Conservation (phyloP, 164 flowering plant genomes). For the Dillenia suffruticosa region DNA sequence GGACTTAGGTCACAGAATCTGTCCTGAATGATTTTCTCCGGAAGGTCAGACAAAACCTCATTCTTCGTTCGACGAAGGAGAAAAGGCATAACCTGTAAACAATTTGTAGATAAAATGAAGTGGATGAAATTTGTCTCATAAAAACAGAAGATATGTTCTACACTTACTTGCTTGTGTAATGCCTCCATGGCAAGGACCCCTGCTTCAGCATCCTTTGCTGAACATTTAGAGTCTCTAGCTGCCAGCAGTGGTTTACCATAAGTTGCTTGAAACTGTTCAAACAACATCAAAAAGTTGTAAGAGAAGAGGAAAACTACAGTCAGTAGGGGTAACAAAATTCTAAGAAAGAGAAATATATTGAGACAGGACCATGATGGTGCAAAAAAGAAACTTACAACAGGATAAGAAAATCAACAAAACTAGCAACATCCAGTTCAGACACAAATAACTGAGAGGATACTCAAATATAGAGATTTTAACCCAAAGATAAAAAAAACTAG, state of each 20-base stretch:
- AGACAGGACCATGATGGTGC: too few relatives aligned
- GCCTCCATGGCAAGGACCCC: conserved; percentile 99
- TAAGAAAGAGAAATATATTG: too few relatives aligned
- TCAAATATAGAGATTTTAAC: too few relatives aligned
- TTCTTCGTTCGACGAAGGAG: conserved; percentile 96
- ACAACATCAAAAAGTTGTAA: conserved; percentile 5
- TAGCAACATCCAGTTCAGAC: too few relatives aligned
- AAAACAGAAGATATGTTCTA: too few relatives aligned
- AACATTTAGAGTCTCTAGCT: conserved; percentile 90
- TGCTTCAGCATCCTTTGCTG: conserved; percentile 98
- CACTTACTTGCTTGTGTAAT: conserved; percentile 89
- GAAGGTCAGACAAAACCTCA: conserved; percentile 94
- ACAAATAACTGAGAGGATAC: too few relatives aligned
- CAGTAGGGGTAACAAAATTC: too few relatives aligned
- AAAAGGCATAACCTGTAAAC: conserved; percentile 92
- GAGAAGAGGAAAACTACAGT: too few relatives aligned
- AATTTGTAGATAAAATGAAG: not conserved
- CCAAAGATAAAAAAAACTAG: too few relatives aligned
- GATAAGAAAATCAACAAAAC: too few relatives aligned
- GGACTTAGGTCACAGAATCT: conserved; percentile 94
- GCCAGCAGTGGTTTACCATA: conserved; percentile 93
- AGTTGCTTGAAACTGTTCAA: conserved; percentile 81
- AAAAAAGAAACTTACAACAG: too few relatives aligned
- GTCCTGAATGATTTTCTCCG: conserved; percentile 97
- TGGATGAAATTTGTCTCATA: too few relatives aligned